phyloP scores from a whole-genome alignment of 352 stramenopile genomes.

The Hyaloperonospora brassicae region DNA sequence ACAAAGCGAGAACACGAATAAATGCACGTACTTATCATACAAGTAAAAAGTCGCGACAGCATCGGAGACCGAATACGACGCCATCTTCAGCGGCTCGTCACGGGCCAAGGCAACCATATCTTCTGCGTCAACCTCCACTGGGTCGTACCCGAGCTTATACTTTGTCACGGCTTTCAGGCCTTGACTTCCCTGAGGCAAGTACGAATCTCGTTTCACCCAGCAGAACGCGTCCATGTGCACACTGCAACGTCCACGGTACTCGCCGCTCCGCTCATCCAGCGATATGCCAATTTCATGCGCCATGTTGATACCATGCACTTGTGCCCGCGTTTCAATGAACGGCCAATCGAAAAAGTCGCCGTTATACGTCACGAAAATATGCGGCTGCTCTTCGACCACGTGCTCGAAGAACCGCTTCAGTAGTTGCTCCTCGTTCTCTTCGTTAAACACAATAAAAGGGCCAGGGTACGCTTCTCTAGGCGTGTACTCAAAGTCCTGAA shows the following conservation, averaged over 20 bases:
- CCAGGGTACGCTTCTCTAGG: slow-evolving; percentile 87
- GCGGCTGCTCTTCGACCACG: slow-evolving; percentile 86
- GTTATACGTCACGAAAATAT: slow-evolving; percentile 99
- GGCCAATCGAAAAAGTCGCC: slow-evolving; percentile 99
- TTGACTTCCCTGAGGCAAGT: slow-evolving; percentile 96
- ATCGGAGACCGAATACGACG: slow-evolving; percentile 99
- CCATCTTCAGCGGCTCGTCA: slow-evolving; percentile 95
- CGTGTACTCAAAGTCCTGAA: slow-evolving; percentile 99
- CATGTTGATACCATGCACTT: slow-evolving; percentile 90
- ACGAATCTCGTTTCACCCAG: slow-evolving; percentile 99
- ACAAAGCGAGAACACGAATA: slow-evolving; percentile 99
- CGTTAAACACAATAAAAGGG: slow-evolving; percentile 97
- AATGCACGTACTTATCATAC: slow-evolving; percentile 98
- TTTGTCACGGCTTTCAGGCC: slow-evolving; percentile 99
- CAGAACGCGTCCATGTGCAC: slow-evolving; percentile 98
- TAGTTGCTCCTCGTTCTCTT: slow-evolving; percentile 75
- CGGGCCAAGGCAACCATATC: slow-evolving; percentile 96
- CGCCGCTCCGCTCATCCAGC: slow-evolving; percentile 60
- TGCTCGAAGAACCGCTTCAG: slow-evolving; percentile 88
- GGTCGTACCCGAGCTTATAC: slow-evolving; percentile 98
- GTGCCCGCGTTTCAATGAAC: slow-evolving; percentile 92
- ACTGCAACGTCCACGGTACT: slow-evolving; percentile 88
- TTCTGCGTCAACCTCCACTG: slow-evolving; percentile 96
- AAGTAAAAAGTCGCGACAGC: slow-evolving; percentile 99
- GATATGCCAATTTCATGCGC: slow-evolving; percentile 79